Evolutionary conservation across 108 stramenopile species (phyloP).

Genomic region (Ochromonas danica): DNA sequence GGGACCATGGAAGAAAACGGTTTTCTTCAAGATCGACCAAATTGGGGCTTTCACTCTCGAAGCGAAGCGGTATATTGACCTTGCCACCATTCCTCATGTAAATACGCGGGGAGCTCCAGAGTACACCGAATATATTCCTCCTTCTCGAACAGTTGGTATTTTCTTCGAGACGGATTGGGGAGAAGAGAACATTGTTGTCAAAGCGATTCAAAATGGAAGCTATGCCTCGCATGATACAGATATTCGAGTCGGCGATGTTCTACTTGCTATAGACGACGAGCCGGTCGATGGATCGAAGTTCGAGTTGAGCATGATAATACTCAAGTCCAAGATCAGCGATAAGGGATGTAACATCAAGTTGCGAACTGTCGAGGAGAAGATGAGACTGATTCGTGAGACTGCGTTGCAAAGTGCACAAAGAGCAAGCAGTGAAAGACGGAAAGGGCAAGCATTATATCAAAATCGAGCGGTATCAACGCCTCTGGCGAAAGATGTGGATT

Average conservation of each 20-base stretch:
- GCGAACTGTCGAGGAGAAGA: constrained; percentile 78
- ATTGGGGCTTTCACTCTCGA: neutral
- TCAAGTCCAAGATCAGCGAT: constrained; percentile 57
- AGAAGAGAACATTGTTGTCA: constrained; percentile 75
- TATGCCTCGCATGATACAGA: constrained; percentile 76
- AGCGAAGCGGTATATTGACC: neutral
- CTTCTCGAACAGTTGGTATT: constrained; percentile 69
- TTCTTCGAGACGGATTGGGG: constrained; percentile 93
- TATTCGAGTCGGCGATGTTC: constrained; percentile 81
- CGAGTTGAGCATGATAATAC: constrained; percentile 72
- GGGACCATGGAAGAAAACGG: neutral
- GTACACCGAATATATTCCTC: constrained; percentile 71
- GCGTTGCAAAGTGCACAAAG: constrained; percentile 29
- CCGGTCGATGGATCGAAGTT: constrained; percentile 67
- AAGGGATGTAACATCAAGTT: constrained; percentile 62
- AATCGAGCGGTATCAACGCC: neutral
- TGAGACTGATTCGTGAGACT: constrained; percentile 67
- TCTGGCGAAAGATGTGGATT: neutral
- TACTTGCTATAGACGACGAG: constrained; percentile 72
- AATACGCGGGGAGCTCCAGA: constrained; percentile 70
- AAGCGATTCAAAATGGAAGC: constrained; percentile 73
- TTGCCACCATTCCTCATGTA: constrained; percentile 29
- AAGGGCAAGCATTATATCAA: neutral
- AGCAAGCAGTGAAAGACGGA: neutral
- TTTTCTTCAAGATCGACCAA: neutral